Percentiles rank a stretch among this genome's conserved stretches.
These are phyloP conservation scores for Diaporthe humulicola DNA, from an alignment of 2,329 filamentous ascomycete species.

Conservation along the genomic window DNA sequence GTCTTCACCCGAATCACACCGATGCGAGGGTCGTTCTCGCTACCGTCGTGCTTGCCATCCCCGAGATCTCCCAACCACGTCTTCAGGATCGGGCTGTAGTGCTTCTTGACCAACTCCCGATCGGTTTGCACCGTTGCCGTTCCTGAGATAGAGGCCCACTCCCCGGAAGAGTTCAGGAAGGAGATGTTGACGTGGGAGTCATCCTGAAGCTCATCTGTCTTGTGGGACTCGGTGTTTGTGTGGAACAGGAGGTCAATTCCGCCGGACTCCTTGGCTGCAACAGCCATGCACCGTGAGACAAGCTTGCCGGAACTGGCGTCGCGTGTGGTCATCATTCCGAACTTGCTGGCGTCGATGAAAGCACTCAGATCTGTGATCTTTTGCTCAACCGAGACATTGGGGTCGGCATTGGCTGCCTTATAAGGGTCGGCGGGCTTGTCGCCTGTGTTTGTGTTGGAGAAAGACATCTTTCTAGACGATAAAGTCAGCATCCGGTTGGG, in stretches of 20 bases:
- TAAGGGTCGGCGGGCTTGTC: conserved; percentile 81
- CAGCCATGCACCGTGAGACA: conserved; percentile 87
- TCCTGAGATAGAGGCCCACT: conserved; percentile 91
- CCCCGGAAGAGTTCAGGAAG: conserved; percentile 81
- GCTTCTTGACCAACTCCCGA: conserved; percentile 75
- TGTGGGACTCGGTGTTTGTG: conserved; percentile 91
- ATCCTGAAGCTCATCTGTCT: conserved; percentile 82
- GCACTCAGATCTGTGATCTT: conserved; percentile 81
- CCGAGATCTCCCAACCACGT: conserved; percentile 90
- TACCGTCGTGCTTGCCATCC: conserved; percentile 86
- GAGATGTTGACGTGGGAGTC: conserved; percentile 84
- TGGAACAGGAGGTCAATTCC: conserved; percentile 90
- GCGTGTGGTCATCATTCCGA: conserved; percentile 89
- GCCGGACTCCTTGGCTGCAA: conserved; percentile 83
- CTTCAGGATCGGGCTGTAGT: conserved; percentile 81
- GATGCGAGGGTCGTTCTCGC: conserved; percentile 84
- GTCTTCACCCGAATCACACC: conserved; percentile 84
- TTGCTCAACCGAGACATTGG: conserved; percentile 73
- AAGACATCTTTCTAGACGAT: conserved; percentile 45
- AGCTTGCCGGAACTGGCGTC: conserved; percentile 74
- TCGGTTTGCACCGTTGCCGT: conserved; percentile 78
- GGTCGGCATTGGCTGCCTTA: conserved; percentile 78
- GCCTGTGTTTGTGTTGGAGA: conserved; percentile 72
- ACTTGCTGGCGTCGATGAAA: conserved; percentile 82
- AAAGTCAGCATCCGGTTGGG: conserved; percentile 23